These are phyloP conservation scores for Spathaspora girioi DNA, from an alignment of 805 yeast genomes.

Conservation along the genomic window DNA sequence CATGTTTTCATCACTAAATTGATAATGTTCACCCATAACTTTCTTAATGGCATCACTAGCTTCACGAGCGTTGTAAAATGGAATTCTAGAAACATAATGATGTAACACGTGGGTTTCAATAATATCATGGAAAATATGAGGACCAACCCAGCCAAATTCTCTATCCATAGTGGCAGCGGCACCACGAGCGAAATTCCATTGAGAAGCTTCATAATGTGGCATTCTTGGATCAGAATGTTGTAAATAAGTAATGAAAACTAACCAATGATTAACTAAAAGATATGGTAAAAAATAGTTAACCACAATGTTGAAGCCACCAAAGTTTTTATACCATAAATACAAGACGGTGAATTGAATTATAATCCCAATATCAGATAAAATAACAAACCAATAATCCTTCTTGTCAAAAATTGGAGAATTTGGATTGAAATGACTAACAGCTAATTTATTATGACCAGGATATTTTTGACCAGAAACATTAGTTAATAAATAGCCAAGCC, in stretches of 20 bases:
- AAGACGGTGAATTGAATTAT: conserved; percentile 47
- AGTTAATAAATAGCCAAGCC: conserved; percentile 61
- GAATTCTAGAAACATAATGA: conserved; percentile 79
- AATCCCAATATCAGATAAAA: conserved; percentile 73
- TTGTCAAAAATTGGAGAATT: conserved; percentile 69
- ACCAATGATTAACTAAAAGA: conserved; percentile 83
- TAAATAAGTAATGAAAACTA: conserved; percentile 78
- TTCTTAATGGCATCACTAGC: conserved; percentile 75
- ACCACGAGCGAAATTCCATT: conserved; percentile 86
- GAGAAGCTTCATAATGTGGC: conserved; percentile 73
- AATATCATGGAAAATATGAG: conserved; percentile 79
- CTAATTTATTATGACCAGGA: conserved; percentile 41
- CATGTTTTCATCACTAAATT: conserved; percentile 66
- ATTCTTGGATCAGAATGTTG: conserved; percentile 79
- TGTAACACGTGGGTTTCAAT: conserved; percentile 89
- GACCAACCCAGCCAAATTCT: conserved; percentile 76
- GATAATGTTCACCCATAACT: conserved; percentile 83
- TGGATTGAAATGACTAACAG: conserved; percentile 69
- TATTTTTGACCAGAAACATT: conserved; percentile 77
- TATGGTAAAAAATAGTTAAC: conserved; percentile 77
- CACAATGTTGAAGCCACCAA: conserved; percentile 60
- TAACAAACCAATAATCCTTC: conserved; percentile 67
- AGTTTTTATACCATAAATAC: conserved; percentile 56
- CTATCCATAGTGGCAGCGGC: conserved; percentile 89
- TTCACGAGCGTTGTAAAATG: conserved; percentile 82